Percentiles rank a stretch among this genome's conserved stretches.
phyloP scores from a whole-genome alignment of 202 grass and related monocot species.

The Schoenoplectus tabernaemontani region DNA sequence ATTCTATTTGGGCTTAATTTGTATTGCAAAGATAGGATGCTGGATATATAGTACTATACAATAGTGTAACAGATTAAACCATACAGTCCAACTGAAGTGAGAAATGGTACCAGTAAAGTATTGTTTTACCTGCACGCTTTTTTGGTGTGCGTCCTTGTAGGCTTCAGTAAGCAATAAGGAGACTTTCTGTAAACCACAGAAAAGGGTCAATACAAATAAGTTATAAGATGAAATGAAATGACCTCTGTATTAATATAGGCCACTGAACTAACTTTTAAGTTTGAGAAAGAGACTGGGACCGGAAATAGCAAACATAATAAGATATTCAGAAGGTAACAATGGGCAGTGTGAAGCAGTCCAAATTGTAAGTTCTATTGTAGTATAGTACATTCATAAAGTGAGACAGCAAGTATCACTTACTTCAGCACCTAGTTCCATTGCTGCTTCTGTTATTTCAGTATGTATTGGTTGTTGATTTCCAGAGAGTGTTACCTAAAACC shows the following conservation, averaged over 20 bases:
- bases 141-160: slow-evolving; percentile 89
- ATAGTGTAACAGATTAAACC: background rate
- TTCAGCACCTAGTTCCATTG: slow-evolving; percentile 83
- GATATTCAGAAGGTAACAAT: background rate
- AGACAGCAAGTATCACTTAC: slow-evolving; percentile 38
- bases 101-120: background rate
- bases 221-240: background rate
- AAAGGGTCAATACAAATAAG: background rate
- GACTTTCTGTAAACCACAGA: slow-evolving; percentile 51
- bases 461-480: slow-evolving; percentile 94
- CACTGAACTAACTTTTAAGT: background rate
- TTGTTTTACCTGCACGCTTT: slow-evolving; percentile 72
- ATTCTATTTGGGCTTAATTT: background rate
- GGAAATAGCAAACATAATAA: background rate
- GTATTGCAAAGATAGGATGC: background rate
- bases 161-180: slow-evolving; percentile 77
- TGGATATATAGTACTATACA: background rate
- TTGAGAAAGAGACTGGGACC: background rate
- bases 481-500: slow-evolving; percentile 72
- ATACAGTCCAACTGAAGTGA: background rate
- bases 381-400: background rate
- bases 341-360: background rate
- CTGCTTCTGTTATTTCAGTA: slow-evolving; percentile 96
- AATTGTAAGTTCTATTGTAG: background rate
- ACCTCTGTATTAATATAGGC: background rate